These are phyloP conservation scores for Ceratonia siliqua DNA, from an alignment of 306 rosid genomes.

Conservation along the genomic window DNA sequence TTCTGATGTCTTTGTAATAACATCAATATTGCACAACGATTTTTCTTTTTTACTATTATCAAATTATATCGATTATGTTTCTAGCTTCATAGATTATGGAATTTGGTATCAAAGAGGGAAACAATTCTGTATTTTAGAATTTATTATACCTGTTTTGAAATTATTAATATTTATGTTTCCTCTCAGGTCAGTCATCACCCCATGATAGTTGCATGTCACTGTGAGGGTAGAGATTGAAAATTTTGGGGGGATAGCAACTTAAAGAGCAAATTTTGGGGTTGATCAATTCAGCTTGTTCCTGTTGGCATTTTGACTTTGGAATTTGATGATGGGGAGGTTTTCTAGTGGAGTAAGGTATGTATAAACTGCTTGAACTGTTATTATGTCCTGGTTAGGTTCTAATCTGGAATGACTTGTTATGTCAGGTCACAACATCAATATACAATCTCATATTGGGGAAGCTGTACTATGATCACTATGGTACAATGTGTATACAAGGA, in stretches of 20 bases:
- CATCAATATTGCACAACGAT: not conserved
- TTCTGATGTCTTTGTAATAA: not conserved
- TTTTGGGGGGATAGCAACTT: conserved; percentile 74
- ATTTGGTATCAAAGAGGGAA: too few relatives aligned
- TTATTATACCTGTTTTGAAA: too few relatives aligned
- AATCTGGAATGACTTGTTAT: too few relatives aligned
- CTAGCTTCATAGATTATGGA: too few relatives aligned
- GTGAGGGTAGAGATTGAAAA: conserved; percentile 77
- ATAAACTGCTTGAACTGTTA: too few relatives aligned
- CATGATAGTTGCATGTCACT: conserved; percentile 75
- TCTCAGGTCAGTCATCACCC: conserved; percentile 94
- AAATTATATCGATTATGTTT: conserved; percentile 23
- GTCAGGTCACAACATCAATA: conserved; percentile 80
- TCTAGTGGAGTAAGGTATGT: conserved; percentile 74
- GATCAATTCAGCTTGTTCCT: conserved; percentile 84
- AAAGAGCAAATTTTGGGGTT: conserved; percentile 83
- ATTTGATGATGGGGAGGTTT: conserved; percentile 80
- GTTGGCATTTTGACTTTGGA: conserved; percentile 65
- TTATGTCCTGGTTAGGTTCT: too few relatives aligned
- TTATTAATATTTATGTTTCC: too few relatives aligned
- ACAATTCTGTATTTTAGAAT: too few relatives aligned
- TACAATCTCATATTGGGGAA: conserved; percentile 82
- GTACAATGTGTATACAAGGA: conserved; percentile 76
- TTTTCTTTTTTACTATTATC: conserved; percentile 7
- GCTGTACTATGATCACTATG: conserved; percentile 73